Evolutionary conservation across 805 yeast genomes (phyloP).

Genomic region (Pichia rugopelliculosa): DNA sequence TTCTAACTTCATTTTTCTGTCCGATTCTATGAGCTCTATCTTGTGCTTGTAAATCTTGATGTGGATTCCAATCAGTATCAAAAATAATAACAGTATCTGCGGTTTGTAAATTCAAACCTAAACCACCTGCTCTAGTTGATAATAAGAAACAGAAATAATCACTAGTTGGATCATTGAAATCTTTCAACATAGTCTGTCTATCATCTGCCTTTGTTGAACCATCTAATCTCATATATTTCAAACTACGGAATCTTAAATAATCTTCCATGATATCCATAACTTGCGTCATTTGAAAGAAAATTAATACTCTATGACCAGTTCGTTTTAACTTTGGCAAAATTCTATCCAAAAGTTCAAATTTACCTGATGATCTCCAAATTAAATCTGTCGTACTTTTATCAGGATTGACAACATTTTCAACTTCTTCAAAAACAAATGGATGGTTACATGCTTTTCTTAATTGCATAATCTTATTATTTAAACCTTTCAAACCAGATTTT

Average conservation of each 20-base stretch:
- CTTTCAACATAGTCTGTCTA: slow-evolving; percentile 65
- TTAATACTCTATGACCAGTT: slow-evolving; percentile 69
- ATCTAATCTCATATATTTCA: slow-evolving; percentile 72
- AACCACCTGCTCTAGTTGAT: slow-evolving; percentile 86
- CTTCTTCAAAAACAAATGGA: slow-evolving; percentile 81
- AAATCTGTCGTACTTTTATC: slow-evolving; percentile 53
- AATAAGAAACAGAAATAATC: slow-evolving; percentile 72
- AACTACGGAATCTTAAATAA: slow-evolving; percentile 54
- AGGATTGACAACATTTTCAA: slow-evolving; percentile 64
- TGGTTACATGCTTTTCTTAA: slow-evolving; percentile 79
- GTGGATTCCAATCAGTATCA: slow-evolving; percentile 90
- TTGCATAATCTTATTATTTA: slow-evolving; percentile 80
- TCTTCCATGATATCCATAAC: slow-evolving; percentile 90
- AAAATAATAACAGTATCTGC: slow-evolving; percentile 84
- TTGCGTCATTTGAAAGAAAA: slow-evolving; percentile 85
- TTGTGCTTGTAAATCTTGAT: slow-evolving; percentile 86
- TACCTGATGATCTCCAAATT: slow-evolving; percentile 73
- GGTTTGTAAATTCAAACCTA: slow-evolving; percentile 78
- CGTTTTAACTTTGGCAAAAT: slow-evolving; percentile 68
- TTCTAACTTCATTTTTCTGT: slow-evolving; percentile 80
- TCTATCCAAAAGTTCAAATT: slow-evolving; percentile 71
- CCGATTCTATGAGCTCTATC: slow-evolving; percentile 90
- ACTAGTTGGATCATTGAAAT: slow-evolving; percentile 67
- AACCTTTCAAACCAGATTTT: slow-evolving; percentile 64
- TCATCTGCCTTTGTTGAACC: slow-evolving; percentile 83